These are phyloP conservation scores for Penicillium desertorum DNA, from an alignment of 495 filamentous ascomycete genomes.

Conservation along the genomic window DNA sequence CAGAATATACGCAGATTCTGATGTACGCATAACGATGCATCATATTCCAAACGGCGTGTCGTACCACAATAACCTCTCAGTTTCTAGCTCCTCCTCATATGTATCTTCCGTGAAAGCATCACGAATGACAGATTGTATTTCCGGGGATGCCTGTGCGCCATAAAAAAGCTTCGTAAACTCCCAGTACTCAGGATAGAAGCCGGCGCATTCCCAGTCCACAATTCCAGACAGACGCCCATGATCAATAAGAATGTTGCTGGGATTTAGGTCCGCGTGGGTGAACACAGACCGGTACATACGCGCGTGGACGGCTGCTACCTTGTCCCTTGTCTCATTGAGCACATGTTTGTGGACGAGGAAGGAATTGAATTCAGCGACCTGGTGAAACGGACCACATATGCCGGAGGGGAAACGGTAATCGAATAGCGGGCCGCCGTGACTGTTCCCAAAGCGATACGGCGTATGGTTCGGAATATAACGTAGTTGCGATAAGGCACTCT, in stretches of 20 bases:
- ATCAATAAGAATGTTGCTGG: slow-evolving; percentile 30
- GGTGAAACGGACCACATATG: slow-evolving; percentile 20
- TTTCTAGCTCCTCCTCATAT: slow-evolving; percentile 19
- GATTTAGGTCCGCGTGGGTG: slow-evolving; percentile 31
- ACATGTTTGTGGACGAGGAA: slow-evolving; percentile 14
- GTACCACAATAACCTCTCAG: slow-evolving; percentile 10
- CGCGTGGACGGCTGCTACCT: slow-evolving; percentile 5
- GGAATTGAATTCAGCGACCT: slow-evolving; percentile 25
- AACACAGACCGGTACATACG: slow-evolving; percentile 19
- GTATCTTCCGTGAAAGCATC: slow-evolving; percentile 9
- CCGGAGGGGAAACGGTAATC: slow-evolving; percentile 23
- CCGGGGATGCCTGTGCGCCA: slow-evolving; percentile 6
- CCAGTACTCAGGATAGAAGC: slow-evolving; percentile 38
- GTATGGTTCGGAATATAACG: slow-evolving; percentile 19
- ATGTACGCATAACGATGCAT: not conserved
- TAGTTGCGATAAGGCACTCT: not conserved
- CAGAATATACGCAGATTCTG: not conserved
- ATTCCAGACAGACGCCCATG: slow-evolving; percentile 25
- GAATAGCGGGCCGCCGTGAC: slow-evolving; percentile 17
- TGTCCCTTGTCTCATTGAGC: slow-evolving; percentile 7
- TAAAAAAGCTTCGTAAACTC: slow-evolving; percentile 34
- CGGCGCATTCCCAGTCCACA: slow-evolving; percentile 37
- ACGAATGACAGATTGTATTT: slow-evolving; percentile 8
- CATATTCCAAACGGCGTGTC: slow-evolving; percentile 9
- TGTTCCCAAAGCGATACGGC: slow-evolving; percentile 18